Conservation (phyloP, 2,329 filamentous ascomycete genomes). For the Blastomyces emzantsi region DNA sequence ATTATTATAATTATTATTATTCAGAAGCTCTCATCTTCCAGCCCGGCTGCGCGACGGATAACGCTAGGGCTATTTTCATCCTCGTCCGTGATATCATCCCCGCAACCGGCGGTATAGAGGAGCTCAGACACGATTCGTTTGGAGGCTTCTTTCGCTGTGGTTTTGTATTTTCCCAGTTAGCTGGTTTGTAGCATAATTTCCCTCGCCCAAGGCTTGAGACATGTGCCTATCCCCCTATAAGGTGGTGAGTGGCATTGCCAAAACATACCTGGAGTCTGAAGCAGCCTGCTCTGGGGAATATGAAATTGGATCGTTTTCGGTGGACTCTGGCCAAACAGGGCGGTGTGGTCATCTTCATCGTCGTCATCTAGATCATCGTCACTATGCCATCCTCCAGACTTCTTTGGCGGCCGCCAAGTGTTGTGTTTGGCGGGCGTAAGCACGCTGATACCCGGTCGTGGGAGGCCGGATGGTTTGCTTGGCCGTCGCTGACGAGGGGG, state of each 20-base stretch:
- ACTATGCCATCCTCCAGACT: constrained; percentile 55
- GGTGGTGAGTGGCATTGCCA: neutral
- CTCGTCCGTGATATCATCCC: constrained; percentile 25
- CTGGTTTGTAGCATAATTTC: neutral
- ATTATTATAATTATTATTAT: too few relatives aligned
- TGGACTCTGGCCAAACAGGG: constrained; percentile 63
- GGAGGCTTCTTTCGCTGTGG: constrained; percentile 41
- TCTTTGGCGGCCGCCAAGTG: constrained; percentile 26
- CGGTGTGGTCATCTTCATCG: constrained; percentile 50
- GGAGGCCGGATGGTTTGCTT: constrained; percentile 42
- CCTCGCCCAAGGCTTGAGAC: too few relatives aligned
- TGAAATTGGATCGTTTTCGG: constrained; percentile 61
- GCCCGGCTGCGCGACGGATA: constrained; percentile 31
- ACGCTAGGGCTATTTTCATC: constrained; percentile 39
- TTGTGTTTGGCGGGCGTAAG: constrained; percentile 56
- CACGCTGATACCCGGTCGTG: constrained; percentile 75
- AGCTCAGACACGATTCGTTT: constrained; percentile 43
- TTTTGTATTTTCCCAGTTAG: neutral
- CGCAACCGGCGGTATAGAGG: constrained; percentile 34
- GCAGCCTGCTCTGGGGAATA: constrained; percentile 41
- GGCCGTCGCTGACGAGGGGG: constrained; percentile 38
- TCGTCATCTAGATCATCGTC: constrained; percentile 58
- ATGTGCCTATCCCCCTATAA: neutral
- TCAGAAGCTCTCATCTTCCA: constrained; percentile 43
- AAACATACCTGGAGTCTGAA: constrained; percentile 41